phyloP scores from a whole-genome alignment of 768 basidiomycete species.

The Mycena floridula region DNA sequence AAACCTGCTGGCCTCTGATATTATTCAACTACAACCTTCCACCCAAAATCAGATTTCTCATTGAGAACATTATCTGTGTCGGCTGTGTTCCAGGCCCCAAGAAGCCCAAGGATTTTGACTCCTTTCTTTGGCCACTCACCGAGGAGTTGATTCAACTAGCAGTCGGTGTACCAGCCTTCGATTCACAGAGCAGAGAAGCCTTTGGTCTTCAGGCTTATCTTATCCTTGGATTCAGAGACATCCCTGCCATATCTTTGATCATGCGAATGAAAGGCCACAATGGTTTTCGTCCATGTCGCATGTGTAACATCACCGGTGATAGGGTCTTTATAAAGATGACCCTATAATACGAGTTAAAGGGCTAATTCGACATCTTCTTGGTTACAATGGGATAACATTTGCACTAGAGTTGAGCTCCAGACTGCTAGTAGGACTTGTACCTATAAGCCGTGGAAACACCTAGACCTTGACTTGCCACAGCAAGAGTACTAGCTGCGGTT shows the following conservation, averaged over 20 bases:
- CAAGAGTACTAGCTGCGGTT: no score
- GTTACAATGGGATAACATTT: no score
- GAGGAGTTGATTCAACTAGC: slow-evolving; percentile 19
- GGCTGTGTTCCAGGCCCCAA: slow-evolving; percentile 28
- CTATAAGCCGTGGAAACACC: no score
- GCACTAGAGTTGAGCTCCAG: no score
- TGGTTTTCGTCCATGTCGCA: slow-evolving; percentile 16
- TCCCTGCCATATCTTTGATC: slow-evolving; percentile 15
- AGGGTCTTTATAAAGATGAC: no score
- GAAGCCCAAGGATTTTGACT: slow-evolving; percentile 22
- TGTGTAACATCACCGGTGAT: no score
- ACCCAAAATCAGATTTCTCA: slow-evolving; percentile 19
- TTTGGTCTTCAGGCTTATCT: slow-evolving; percentile 21
- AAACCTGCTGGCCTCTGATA: no score
- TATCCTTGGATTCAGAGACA: slow-evolving; percentile 20
- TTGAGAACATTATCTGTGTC: slow-evolving; percentile 19
- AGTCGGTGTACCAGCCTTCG: slow-evolving; percentile 17
- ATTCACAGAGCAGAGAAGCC: slow-evolving; percentile 6
- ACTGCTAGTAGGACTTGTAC: no score
- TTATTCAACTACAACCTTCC: no score
- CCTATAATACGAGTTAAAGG: no score
- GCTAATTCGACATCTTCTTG: no score
- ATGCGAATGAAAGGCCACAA: slow-evolving; percentile 27
- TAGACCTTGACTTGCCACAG: no score
- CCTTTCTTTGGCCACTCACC: slow-evolving; percentile 22